Conservation (phyloP, 108 stramenopile species). For the Skeletonema grethae region DNA sequence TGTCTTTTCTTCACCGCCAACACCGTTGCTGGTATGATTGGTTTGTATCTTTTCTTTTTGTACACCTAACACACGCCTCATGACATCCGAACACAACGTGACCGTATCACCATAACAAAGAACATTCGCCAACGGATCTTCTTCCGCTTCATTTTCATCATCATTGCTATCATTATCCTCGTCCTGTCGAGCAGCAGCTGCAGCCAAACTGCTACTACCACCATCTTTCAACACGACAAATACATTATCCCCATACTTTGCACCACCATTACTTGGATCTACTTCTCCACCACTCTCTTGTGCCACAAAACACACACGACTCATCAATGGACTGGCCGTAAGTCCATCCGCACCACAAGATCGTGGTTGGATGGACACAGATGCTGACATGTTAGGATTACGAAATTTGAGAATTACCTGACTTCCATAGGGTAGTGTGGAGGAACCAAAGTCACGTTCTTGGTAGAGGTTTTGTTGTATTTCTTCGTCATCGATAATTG, state of each 20-base stretch:
- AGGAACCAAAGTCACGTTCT: slow-evolving; percentile 4
- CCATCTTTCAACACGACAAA: neutral
- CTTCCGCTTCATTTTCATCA: neutral
- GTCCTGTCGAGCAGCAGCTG: slow-evolving; percentile 4
- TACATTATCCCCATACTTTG: slow-evolving; percentile 3
- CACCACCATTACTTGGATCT: neutral
- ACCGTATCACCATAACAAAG: slow-evolving; percentile 45
- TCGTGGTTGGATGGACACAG: slow-evolving; percentile 24
- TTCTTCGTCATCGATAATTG: slow-evolving; percentile 15
- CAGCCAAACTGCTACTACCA: neutral
- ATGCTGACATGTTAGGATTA: slow-evolving; percentile 27
- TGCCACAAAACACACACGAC: slow-evolving; percentile 34
- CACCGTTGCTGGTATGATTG: neutral
- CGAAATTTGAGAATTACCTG: slow-evolving; percentile 37
- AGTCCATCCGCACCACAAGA: neutral
- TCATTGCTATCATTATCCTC: neutral
- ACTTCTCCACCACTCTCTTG: slow-evolving; percentile 22
- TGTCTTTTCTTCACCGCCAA: neutral
- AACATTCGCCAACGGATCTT: slow-evolving; percentile 3
- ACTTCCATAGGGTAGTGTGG: slow-evolving; percentile 25
- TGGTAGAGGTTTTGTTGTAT: neutral
- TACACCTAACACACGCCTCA: slow-evolving; percentile 38
- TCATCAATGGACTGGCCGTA: neutral
- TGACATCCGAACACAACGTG: slow-evolving; percentile 21
- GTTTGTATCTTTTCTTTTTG: slow-evolving; percentile 20